Evolutionary conservation across 1,284 basidiomycete genomes (phyloP).

Genomic region (Termitomyces sp.): DNA sequence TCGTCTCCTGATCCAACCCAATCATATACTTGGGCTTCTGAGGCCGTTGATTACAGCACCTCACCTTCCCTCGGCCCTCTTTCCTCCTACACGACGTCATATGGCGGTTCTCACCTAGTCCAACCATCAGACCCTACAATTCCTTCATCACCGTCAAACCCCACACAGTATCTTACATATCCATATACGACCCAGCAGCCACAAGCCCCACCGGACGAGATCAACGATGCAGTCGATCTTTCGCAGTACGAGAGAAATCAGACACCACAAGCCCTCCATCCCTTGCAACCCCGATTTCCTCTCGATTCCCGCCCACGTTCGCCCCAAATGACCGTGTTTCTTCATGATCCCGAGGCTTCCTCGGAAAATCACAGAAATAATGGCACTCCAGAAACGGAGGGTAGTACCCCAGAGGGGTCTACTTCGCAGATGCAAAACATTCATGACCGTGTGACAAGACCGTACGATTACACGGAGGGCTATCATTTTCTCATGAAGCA

Average conservation of each 20-base stretch:
- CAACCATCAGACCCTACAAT: constrained; percentile 25
- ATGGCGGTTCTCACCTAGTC: constrained; percentile 35
- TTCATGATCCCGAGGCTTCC: constrained; percentile 28
- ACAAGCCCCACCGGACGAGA: constrained; percentile 13
- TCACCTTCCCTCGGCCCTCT: constrained; percentile 33
- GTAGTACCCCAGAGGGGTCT: constrained; percentile 23
- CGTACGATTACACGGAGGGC: constrained; percentile 90
- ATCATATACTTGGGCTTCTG: constrained; percentile 41
- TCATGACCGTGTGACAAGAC: constrained; percentile 70
- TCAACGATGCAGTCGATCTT: constrained; percentile 9
- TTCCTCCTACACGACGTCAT: constrained; percentile 28
- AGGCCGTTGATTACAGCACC: constrained; percentile 37
- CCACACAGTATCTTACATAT: constrained; percentile 40
- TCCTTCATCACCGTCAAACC: constrained; percentile 26
- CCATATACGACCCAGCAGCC: constrained; percentile 37
- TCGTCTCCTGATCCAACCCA: constrained; percentile 37
- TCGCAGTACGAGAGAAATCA: constrained; percentile 28
- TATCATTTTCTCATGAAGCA: constrained; percentile 95
- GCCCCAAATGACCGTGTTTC: constrained; percentile 27
- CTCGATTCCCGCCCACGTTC: constrained; percentile 39
- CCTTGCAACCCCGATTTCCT: constrained; percentile 46
- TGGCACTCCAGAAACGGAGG: constrained; percentile 14
- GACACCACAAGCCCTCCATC: constrained; percentile 30
- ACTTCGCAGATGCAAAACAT: constrained; percentile 55
- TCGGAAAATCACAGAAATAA: constrained; percentile 20